Conservation (phyloP, 371 early-diverging fungal species). For the Rhizopus delemar region DNA sequence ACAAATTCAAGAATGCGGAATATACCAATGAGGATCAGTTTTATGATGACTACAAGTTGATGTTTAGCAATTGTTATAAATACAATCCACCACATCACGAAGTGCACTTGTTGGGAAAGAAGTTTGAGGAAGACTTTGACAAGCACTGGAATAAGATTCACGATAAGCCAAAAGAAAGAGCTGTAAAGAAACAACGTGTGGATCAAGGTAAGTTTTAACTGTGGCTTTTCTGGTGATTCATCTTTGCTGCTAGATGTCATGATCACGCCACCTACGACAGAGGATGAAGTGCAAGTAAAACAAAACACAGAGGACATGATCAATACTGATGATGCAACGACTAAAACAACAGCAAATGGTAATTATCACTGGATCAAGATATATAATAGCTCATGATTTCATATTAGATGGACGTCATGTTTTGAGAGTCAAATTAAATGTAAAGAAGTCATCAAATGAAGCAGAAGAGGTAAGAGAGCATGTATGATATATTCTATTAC, state of each 20-base stretch:
- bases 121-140: conserved; percentile 56
- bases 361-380: neutral
- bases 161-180: neutral
- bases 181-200: neutral
- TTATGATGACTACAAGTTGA: conserved; percentile 60
- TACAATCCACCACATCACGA: conserved; percentile 84
- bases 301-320: neutral
- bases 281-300: neutral
- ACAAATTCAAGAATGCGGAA: conserved; percentile 62
- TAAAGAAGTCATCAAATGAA: conserved; percentile 1
- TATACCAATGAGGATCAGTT: conserved; percentile 54
- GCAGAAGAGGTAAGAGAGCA: neutral
- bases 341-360: neutral
- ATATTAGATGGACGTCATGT: conserved; percentile 1
- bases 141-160: conserved; percentile 68
- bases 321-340: neutral
- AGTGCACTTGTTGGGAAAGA: conserved; percentile 63
- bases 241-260: neutral
- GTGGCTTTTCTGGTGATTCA: neutral
- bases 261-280: neutral
- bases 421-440: conserved; percentile 6
- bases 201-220: neutral
- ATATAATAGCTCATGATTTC: neutral
- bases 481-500: neutral
- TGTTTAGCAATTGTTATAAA: conserved; percentile 88